Evolutionary conservation across 1,284 basidiomycete genomes (phyloP), one percentile per base, ranked within the genome.

Genomic region (Irpex sp.): DNA sequence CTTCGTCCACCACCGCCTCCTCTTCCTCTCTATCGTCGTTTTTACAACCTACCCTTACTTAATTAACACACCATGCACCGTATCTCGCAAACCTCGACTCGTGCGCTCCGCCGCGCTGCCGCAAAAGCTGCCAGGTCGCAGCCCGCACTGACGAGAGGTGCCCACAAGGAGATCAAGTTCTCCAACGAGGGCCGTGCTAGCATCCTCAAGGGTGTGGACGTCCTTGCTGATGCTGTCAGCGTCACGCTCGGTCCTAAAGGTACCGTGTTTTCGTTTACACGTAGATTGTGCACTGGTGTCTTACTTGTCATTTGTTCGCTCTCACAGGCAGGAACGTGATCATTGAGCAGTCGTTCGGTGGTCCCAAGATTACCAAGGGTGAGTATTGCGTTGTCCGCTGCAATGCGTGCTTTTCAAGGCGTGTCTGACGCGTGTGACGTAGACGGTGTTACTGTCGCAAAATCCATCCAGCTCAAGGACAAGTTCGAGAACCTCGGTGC

Each of bases 401-500:
- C 61, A 37, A 58, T 33, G 18, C 16, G n/a, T 39, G 14, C 58
- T 21, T 10, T 21, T 28, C 37, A 9, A 18, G 2, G 14, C 39
- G 39, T 9, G 37, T 28, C 64, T 54, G 21, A 54, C 28, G 21
- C 52, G 52, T 54, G 52, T 54, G 52, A 28, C 52, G 52, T 54
- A 91, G 95, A 98, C 75, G 96, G 96, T 88, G 96, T 98, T 33
- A 97, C 96, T 48, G 96, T 99, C 51, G 96, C 96, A 64, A 98
- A 97, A 82, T 82, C 94, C 23, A 96, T 98, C 72, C 82, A 88
- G 10, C 85, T 98, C 72, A 90, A 98, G 79, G 95, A 98, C 87
- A 97, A 96, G 80, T 98, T 98, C 71, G 94, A 99, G 83, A 98
- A 98, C 83, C 89, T 98, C 63, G 95, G 96, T 75, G 96, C 96